Evolutionary conservation across 768 basidiomycete genomes (phyloP).

Genomic region (Daedaleopsis sinensis): DNA sequence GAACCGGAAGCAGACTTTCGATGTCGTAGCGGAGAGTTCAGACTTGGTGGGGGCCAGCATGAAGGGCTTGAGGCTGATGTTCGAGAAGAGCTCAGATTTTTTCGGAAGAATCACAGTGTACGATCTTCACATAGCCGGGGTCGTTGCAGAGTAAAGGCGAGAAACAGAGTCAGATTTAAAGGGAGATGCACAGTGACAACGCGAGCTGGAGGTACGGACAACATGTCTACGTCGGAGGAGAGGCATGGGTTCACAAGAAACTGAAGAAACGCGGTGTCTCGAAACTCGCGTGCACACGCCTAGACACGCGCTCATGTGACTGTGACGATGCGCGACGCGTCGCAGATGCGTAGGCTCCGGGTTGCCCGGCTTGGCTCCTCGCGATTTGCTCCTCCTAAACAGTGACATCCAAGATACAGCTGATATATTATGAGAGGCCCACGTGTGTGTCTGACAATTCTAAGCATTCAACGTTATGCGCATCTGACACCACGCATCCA

Average conservation of each 20-base stretch:
- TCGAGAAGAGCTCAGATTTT: conserved; percentile 84
- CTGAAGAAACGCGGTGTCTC: neutral
- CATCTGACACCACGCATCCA: too few relatives aligned
- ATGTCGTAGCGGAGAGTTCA: conserved; percentile 37
- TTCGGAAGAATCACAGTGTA: conserved; percentile 82
- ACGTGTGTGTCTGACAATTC: too few relatives aligned
- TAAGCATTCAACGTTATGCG: too few relatives aligned
- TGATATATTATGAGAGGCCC: neutral
- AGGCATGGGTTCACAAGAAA: neutral
- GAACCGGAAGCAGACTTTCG: conserved; percentile 72
- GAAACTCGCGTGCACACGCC: too few relatives aligned
- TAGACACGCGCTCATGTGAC: neutral
- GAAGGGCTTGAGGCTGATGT: conserved; percentile 61
- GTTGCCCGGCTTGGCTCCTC: neutral
- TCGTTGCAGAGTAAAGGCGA: neutral
- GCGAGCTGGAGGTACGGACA: too few relatives aligned
- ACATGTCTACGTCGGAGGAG: neutral
- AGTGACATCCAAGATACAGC: neutral
- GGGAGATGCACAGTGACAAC: neutral
- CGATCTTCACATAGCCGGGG: conserved; percentile 49
- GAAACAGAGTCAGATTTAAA: neutral
- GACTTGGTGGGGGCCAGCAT: conserved; percentile 37
- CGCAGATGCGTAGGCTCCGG: neutral
- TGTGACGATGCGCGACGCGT: neutral
- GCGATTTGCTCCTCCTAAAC: too few relatives aligned